Conservation (phyloP, 345 rosid genomes). For the Pugionium dolabratum region DNA sequence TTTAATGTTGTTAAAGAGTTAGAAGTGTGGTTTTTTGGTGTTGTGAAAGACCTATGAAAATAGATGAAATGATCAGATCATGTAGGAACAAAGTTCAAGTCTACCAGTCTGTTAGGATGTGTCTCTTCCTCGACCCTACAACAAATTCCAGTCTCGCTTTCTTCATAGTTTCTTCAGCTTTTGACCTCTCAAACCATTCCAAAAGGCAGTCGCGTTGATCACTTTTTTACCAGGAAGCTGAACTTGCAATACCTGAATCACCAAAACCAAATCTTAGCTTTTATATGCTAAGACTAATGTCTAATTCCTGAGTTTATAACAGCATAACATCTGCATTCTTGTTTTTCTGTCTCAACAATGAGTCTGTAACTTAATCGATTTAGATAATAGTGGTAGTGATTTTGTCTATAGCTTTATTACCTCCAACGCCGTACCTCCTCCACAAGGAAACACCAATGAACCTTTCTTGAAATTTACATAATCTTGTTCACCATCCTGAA, state of each 20-base stretch:
- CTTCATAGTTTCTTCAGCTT: conserved; percentile 52
- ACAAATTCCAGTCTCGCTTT: not conserved
- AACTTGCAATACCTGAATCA: conserved; percentile 70
- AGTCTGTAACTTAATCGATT: not conserved
- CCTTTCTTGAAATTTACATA: conserved; percentile 49
- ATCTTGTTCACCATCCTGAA: conserved; percentile 43
- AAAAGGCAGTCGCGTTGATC: conserved; percentile 62
- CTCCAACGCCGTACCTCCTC: conserved; percentile 69
- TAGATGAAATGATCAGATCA: no score
- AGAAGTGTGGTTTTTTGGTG: no score
- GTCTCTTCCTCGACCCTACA: not conserved
- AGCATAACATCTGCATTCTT: not conserved
- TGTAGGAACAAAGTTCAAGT: no score
- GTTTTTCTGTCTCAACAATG: no score
- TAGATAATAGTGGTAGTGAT: no score
- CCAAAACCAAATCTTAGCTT: not conserved
- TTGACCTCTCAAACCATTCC: conserved; percentile 91
- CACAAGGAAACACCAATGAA: conserved; percentile 71
- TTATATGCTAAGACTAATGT: not conserved
- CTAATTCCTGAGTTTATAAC: not conserved
- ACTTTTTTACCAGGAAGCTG: conserved; percentile 94
- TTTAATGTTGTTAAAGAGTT: no score
- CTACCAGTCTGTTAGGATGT: no score
- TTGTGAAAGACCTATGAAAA: no score
- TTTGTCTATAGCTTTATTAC: conserved; percentile 39